phyloP scores from a whole-genome alignment of 73 alveolate genomes.

The Paramecium primaurelia region DNA sequence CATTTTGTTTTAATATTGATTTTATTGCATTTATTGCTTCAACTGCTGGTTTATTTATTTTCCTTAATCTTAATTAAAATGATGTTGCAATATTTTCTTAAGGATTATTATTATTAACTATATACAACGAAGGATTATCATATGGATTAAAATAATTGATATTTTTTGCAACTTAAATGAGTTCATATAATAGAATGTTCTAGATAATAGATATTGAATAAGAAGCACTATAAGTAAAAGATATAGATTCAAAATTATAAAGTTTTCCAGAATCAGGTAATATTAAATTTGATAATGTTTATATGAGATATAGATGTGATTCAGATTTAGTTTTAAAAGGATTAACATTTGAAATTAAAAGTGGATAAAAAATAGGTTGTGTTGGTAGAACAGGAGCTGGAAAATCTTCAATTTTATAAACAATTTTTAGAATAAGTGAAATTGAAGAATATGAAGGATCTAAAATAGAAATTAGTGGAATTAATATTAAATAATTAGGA shows the following conservation, averaged over 20 bases:
- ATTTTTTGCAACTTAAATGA: not conserved
- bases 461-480: slow-evolving; percentile 64
- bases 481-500: slow-evolving; percentile 67
- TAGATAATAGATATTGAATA: not conserved
- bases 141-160: slow-evolving; percentile 24
- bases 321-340: slow-evolving; percentile 74
- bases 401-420: slow-evolving; percentile 82
- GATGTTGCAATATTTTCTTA: slow-evolving; percentile 32
- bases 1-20: not conserved
- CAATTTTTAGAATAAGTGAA: slow-evolving; percentile 62
- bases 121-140: not conserved
- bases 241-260: not conserved
- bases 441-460: slow-evolving; percentile 42
- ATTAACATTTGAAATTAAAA: slow-evolving; percentile 70
- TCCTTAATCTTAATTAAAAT: not conserved
- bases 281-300: slow-evolving; percentile 65
- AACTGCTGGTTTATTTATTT: not conserved
- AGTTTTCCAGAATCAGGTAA: slow-evolving; percentile 76
- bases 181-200: slow-evolving; percentile 50
- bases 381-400: slow-evolving; percentile 98
- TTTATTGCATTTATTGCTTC: not conserved
- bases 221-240: slow-evolving; percentile 19
- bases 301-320: slow-evolving; percentile 85
- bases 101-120: slow-evolving; percentile 9
- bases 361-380: slow-evolving; percentile 87